phyloP scores from a whole-genome alignment of 108 stramenopile genomes.

The Bacterosira constricta region DNA sequence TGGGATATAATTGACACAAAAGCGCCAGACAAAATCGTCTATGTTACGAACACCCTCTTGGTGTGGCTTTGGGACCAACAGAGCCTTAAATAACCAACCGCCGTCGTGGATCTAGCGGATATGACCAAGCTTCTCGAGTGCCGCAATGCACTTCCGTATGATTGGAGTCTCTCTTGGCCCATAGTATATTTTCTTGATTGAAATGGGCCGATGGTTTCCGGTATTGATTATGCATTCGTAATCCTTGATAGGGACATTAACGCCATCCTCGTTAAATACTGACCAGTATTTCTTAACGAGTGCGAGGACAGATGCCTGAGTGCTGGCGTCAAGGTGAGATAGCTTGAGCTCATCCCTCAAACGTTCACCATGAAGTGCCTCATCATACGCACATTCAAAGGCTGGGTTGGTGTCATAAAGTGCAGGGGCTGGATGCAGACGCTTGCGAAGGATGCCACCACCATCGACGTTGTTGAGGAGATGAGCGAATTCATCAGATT shows the following conservation, averaged over 20 bases:
- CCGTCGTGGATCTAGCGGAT: no score
- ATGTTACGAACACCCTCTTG: no score
- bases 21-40: no score
- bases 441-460: slow-evolving; percentile 4
- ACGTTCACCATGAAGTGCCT: not conserved
- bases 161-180: no score
- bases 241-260: slow-evolving; percentile 2
- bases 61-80: no score
- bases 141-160: no score
- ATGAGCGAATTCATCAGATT: not conserved
- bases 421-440: not conserved
- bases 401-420: slow-evolving; percentile 2
- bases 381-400: not conserved
- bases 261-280: not conserved
- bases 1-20: no score
- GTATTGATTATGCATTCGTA: no score
- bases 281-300: slow-evolving; percentile 12
- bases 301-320: not conserved
- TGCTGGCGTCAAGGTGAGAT: not conserved
- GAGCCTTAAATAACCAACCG: no score
- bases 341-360: not conserved
- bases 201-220: no score
- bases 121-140: no score
- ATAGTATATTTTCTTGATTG: no score
- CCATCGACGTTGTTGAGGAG: not conserved